Conservation (phyloP, 345 rosid species). For the Eucalyptus erythrocorys region DNA sequence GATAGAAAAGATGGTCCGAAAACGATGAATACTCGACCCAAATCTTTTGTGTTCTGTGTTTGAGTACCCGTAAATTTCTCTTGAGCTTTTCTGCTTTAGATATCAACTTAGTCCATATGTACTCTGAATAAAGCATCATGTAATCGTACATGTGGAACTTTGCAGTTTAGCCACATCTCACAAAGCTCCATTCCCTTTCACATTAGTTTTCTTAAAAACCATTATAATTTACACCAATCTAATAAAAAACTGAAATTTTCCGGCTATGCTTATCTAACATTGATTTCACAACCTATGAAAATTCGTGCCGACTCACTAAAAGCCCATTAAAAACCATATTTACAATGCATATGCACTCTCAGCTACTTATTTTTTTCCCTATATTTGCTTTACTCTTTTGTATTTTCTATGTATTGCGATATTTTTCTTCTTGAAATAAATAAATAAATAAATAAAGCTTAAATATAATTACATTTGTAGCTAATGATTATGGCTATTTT, state of each 20-base stretch:
- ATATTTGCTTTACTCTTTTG: no score
- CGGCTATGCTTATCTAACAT: not conserved
- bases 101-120: not conserved
- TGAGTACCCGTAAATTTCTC: not conserved
- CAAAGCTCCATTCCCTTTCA: no score
- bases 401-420: fast-evolving
- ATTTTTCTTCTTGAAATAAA: no score
- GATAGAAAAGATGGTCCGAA: not conserved
- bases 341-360: no score
- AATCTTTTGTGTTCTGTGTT: no score
- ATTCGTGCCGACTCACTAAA: fast-evolving
- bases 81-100: not conserved
- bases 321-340: no score
- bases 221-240: no score
- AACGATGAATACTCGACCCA: not conserved
- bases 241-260: not conserved
- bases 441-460: fast-evolving
- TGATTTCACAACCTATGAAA: no score
- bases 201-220: no score
- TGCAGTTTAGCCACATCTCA: not conserved
- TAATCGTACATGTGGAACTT: not conserved
- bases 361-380: no score
- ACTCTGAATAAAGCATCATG: not conserved
- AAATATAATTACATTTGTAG: no score
- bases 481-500: no score